These are phyloP conservation scores for Aspergillus oerlinghausenensis DNA, from an alignment of 2,329 filamentous ascomycete species.

Conservation along the genomic window DNA sequence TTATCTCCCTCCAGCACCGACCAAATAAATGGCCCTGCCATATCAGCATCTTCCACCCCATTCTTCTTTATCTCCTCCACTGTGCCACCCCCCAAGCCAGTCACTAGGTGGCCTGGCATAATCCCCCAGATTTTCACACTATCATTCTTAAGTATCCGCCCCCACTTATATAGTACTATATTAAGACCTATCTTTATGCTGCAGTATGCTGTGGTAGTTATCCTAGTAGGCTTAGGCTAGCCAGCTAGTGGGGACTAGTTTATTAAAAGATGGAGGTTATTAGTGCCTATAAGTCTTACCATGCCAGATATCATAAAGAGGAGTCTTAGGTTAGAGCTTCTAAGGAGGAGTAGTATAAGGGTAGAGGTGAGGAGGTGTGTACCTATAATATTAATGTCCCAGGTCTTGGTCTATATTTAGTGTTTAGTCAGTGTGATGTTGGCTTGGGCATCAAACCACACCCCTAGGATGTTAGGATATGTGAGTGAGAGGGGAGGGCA, in stretches of 20 bases:
- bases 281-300: conserved; percentile 4
- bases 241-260: conserved; percentile 10
- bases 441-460: neutral
- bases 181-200: conserved; percentile 44
- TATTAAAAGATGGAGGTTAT: conserved; percentile 5
- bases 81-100: conserved; percentile 38
- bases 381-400: conserved; percentile 49
- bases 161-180: conserved; percentile 48
- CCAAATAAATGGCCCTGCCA: conserved; percentile 39
- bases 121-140: conserved; percentile 49
- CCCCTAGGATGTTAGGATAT: neutral
- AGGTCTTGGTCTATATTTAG: conserved; percentile 44
- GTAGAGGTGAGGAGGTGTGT: conserved; percentile 43
- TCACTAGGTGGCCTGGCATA: conserved; percentile 49
- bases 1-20: conserved; percentile 39
- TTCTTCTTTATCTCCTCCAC: conserved; percentile 16
- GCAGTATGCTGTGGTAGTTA: conserved; percentile 33
- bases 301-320: conserved; percentile 14
- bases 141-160: conserved; percentile 42
- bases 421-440: conserved; percentile 20
- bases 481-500: neutral
- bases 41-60: conserved; percentile 29
- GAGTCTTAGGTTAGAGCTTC: conserved; percentile 43
- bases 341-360: conserved; percentile 51
- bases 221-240: conserved; percentile 12